Base-by-base conservation (phyloP, 1,284 basidiomycete species). In the Ceratobasidium sp. region DNA sequence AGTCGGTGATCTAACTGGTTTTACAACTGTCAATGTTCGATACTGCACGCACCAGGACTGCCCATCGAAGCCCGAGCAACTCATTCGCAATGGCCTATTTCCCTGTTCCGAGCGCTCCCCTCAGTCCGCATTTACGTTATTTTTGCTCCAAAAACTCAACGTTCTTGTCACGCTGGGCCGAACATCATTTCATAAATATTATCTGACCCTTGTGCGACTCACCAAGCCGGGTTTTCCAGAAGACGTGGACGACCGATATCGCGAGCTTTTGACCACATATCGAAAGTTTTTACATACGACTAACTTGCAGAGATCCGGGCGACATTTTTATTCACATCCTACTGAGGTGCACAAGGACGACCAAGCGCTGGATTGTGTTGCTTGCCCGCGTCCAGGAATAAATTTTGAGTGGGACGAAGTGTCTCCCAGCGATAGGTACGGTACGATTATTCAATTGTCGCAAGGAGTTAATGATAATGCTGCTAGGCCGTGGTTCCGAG, bases 331-430 rank as follows among this genome's bases (percentile, higher is more conserved):
- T 3, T 20, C 23, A 16, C 41, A 73, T n/a, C 55, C 38, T 6
- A 16, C 30, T 12, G 57, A 60, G 2, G 16, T 18, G 20, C 23
- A 68, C 27, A 10, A 3, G 2, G 46, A 5, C 10, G 55, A 55
- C 16, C 55, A 41, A 50, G 55, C 70, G 2, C 2, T 73, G 1
- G n/a, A 46, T n/a, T 73, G 70, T 50, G 44, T 73, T 2, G 35
- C 57, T 33, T 62, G 70, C 44, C 70, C 70, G 1, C n/a, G 41
- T 7, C 70, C 70, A 1, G 59, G 57, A 1, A 12, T 62, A 10
- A 73, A 73, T 18, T 73, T 73, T 30, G n/a, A 73, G 4, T n/a
- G 14, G 12, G 41, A 60, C 41, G 57, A 73, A 23, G 44, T 73
- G 6, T 18, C 33, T 14, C 35, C 16, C 1, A 44, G 16, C n/a